These are phyloP conservation scores for Gliomastix tumulicola DNA, from an alignment of 2,329 filamentous ascomycete genomes.

Conservation along the genomic window DNA sequence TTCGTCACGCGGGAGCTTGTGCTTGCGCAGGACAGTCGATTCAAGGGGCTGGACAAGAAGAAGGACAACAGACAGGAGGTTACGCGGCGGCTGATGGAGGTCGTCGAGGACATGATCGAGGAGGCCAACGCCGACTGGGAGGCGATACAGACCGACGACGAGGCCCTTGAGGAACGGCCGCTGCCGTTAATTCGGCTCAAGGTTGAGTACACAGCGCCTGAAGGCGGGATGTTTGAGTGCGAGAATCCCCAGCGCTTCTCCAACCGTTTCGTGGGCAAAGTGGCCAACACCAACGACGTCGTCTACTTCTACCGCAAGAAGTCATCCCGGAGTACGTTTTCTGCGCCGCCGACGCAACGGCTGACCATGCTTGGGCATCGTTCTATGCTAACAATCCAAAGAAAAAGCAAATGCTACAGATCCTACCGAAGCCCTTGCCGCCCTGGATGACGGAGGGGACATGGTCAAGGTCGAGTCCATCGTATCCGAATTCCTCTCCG, in stretches of 20 bases:
- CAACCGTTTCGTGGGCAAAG: conserved; percentile 80
- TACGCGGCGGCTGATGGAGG: conserved; percentile 65
- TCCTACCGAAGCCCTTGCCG: conserved; percentile 56
- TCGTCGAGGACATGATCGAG: conserved; percentile 83
- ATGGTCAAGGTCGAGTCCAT: conserved; percentile 82
- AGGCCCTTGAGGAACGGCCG: conserved; percentile 55
- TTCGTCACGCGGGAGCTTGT: conserved; percentile 83
- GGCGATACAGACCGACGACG: conserved; percentile 61
- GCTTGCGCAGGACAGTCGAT: conserved; percentile 66
- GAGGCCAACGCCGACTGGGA: conserved; percentile 78
- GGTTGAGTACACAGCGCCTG: conserved; percentile 81
- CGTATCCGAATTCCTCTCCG: conserved; percentile 78
- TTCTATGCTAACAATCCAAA: too few relatives aligned
- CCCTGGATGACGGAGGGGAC: conserved; percentile 44
- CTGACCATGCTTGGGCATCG: too few relatives aligned
- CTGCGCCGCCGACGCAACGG: too few relatives aligned
- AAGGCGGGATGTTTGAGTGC: conserved; percentile 79
- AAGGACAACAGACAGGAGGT: conserved; percentile 79
- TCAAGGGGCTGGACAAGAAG: conserved; percentile 71
- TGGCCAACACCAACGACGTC: conserved; percentile 91
- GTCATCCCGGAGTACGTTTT: too few relatives aligned
- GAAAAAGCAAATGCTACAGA: conserved; percentile 34
- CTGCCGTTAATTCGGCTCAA: conserved; percentile 82
- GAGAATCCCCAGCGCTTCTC: conserved; percentile 97
- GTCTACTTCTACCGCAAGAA: conserved; percentile 92